A percentile compares a stretch with the other conserved stretches of the same genome.
Evolutionary conservation across 331 rosid genomes (phyloP).

Genomic region (Cydonia oblonga): DNA sequence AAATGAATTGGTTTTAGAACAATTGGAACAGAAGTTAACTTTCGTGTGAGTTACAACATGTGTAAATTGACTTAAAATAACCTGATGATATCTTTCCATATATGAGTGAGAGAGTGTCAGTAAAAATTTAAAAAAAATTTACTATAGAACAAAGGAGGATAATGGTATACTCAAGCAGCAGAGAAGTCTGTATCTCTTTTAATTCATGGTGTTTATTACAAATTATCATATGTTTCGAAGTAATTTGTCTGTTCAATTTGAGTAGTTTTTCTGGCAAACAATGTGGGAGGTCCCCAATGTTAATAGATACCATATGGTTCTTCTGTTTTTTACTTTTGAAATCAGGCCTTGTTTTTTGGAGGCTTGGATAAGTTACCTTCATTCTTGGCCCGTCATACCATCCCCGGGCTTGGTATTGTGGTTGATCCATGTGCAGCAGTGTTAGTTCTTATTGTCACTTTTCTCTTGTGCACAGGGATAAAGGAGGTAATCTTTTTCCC

Average conservation of each 20-base stretch:
- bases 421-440: constrained; percentile 77
- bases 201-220: not conserved
- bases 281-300: not conserved
- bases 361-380: constrained; percentile 48
- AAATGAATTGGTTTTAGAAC: too few species aligned
- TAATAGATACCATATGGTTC: not conserved
- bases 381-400: constrained; percentile 45
- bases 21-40: too few species aligned
- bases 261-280: not conserved
- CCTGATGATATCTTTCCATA: too few species aligned
- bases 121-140: too few species aligned
- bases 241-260: not conserved
- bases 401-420: constrained; percentile 42
- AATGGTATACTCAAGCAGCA: not conserved
- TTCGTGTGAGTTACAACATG: too few species aligned
- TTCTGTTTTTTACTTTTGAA: constrained; percentile 8
- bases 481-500: constrained; percentile 50
- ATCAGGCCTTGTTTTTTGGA: constrained; percentile 62
- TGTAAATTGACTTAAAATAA: too few species aligned
- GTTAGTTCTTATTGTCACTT: constrained; percentile 48
- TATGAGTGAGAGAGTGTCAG: too few species aligned
- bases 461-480: constrained; percentile 59
- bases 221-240: not conserved
- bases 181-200: not conserved
- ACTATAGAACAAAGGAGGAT: too few species aligned